Base-by-base conservation (phyloP, 2,329 filamentous ascomycete genomes). In the Calycina marina region DNA sequence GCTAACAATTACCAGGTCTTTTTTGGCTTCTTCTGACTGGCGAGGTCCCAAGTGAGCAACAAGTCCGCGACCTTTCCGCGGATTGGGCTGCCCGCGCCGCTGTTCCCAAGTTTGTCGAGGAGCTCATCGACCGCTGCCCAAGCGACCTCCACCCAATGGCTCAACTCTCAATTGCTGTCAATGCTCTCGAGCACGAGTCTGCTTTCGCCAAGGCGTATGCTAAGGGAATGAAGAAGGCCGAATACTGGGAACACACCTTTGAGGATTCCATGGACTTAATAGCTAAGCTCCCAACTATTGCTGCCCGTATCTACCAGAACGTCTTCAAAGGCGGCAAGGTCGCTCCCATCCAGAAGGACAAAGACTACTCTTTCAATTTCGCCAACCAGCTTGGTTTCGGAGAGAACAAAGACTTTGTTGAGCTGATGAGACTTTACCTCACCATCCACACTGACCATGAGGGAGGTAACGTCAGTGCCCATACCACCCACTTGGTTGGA, bases 311-410 rank as follows among this genome's bases (percentile, higher is more conserved):
- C 73, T 98, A 98, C 78, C 90, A 93, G 70, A 98, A 98, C 62
- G 79, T 96, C 60, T 98, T 93, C 83, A 94, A 96, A 77, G 90
- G 93, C 56, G 90, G 90, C 67, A 96, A 96, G 78, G 88, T 98
- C 48, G 82, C 84, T 40, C 60, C 85, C 35, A 74, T 93, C 59
- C 78, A 96, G 72, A 92, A 93, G 73, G 88, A 96, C 69, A 90
- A 96, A 81, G 90, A 98, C 60, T 98, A 94, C 70, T 73, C 78
- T 52, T 98, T 79, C 82, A 98, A 98, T 80, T 82, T 98, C 60
- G 86, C 90, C 64, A 96, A 96, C 77, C 85, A 93, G 76, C 84
- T 98, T 51, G 90, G 90, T 54, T 98, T 90, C 60, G 81, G 81
- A 52, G 75, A 79, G 54, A 96, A 98, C 76, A 69, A 73, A 53